phyloP scores from a whole-genome alignment of 192 early-diverging fungal species.

The Pecoramyces ruminantium region DNA sequence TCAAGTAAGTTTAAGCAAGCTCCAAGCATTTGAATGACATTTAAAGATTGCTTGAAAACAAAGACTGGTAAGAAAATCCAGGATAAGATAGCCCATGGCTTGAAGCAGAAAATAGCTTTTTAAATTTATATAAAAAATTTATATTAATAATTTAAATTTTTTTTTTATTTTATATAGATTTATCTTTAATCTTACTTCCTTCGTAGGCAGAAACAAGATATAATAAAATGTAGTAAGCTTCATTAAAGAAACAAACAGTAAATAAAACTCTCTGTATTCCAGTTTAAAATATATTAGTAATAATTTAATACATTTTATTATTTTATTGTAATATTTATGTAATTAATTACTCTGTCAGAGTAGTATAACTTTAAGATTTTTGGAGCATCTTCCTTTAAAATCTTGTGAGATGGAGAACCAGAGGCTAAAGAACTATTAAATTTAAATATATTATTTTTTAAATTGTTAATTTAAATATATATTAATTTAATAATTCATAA shows the following conservation, averaged over 20 bases:
- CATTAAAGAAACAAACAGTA: slow-evolving; percentile 76
- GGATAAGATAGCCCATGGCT: slow-evolving; percentile 2
- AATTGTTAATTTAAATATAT: neutral
- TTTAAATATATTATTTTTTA: neutral
- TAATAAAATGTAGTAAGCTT: slow-evolving; percentile 77
- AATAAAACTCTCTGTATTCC: slow-evolving; percentile 60
- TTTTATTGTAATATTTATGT: too few relatives aligned
- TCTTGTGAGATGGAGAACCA: slow-evolving; percentile 81
- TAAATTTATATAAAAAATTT: neutral
- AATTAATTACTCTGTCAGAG: slow-evolving; percentile 46
- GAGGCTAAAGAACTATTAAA: slow-evolving; percentile 50
- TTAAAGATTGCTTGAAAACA: slow-evolving; percentile 77
- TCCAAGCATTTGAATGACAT: slow-evolving; percentile 80
- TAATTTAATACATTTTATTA: too few relatives aligned
- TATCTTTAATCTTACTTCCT: slow-evolving; percentile 4
- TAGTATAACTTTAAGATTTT: slow-evolving; percentile 79
- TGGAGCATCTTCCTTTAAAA: slow-evolving; percentile 54
- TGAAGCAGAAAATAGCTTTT: neutral
- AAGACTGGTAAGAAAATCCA: slow-evolving; percentile 52
- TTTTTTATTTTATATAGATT: slow-evolving; percentile 4
- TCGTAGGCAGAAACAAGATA: slow-evolving; percentile 44
- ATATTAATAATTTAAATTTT: slow-evolving; percentile 2
- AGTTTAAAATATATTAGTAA: too few relatives aligned
- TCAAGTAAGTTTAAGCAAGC: slow-evolving; percentile 17
- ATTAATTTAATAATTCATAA: neutral